Evolutionary conservation across 116 monocot species (phyloP).

Genomic region (Thalassia testudinum): DNA sequence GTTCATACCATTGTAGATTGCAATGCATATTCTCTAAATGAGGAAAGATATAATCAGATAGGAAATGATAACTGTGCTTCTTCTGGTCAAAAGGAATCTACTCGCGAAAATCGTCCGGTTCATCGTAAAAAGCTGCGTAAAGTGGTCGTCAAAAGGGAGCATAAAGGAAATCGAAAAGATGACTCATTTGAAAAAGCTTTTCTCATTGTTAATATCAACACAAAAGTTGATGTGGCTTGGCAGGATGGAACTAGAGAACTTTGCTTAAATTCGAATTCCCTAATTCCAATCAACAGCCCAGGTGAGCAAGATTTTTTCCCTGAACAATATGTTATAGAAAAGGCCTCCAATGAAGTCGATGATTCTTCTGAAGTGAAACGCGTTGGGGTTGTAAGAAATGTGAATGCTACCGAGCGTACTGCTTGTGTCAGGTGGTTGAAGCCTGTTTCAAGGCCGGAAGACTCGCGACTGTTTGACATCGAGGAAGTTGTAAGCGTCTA

Average conservation of each 20-base stretch:
- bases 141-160: slow-evolving; percentile 58
- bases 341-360: slow-evolving; percentile 47
- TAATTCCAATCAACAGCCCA: slow-evolving; percentile 65
- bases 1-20: neutral
- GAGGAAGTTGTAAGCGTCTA: slow-evolving; percentile 88
- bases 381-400: slow-evolving; percentile 66
- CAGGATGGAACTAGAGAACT: slow-evolving; percentile 73
- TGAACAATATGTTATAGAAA: slow-evolving; percentile 87
- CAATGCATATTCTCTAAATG: neutral
- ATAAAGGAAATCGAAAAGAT: slow-evolving; percentile 46
- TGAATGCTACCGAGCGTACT: slow-evolving; percentile 68
- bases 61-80: slow-evolving; percentile 6
- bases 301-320: slow-evolving; percentile 92
- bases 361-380: slow-evolving; percentile 42
- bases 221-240: slow-evolving; percentile 82
- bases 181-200: slow-evolving; percentile 64
- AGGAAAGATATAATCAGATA: neutral
- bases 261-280: slow-evolving; percentile 41
- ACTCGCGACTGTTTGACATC: slow-evolving; percentile 32
- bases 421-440: slow-evolving; percentile 79
- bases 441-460: slow-evolving; percentile 42
- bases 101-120: slow-evolving; percentile 38
- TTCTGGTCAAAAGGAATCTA: slow-evolving; percentile 34
- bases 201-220: slow-evolving; percentile 42
- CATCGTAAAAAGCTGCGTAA: slow-evolving; percentile 69